Evolutionary conservation across 2,329 filamentous ascomycete genomes (phyloP), one percentile per base, ranked within the genome.

Genomic region (Fusarium brachygibbosum): DNA sequence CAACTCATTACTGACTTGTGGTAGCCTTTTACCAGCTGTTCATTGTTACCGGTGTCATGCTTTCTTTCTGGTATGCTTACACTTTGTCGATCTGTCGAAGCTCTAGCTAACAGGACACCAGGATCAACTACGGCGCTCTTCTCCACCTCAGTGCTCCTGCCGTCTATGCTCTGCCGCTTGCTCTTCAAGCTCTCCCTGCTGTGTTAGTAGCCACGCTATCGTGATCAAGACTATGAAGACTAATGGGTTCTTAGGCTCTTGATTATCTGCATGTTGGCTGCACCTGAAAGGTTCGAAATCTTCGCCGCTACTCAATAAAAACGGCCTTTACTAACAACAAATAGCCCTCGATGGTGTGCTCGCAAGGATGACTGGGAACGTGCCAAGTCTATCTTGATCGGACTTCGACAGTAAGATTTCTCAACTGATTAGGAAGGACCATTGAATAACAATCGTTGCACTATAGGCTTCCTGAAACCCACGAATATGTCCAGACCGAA

Each of bases 351-450:
- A 69, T 92, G 87, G 86, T 85, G 90, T 25, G 90, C 90, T 25
- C 87, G 88, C 69, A 84, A 88, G 71, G 89, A 91, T 71, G 84
- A 89, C 67, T 91, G 89, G 89, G 90, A 92, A 63, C 82, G 86
- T 40, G 87, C 90, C 2, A 85, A 84, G 5, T 63, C 62, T 0
- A 85, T 88, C 19, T 83, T 93, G 9, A 82, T 85, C 21, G 81
- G 78, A 37, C 82, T 93, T 40, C 74, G 80, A 60, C 72, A 75
- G 79, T 81, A 67, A 68, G 74, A 7, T 23, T 19, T 23, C 14
- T 23, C 2, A 17, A 9, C 12, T 19, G 12, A 21, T 28, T 6
- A 32, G 8, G 25, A 11, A 11, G 21, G 8, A 21, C 17, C 17
- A 23, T 16, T 31, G 11, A 51, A 32, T 70, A 32, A 72, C 28